A percentile compares a stretch with the other conserved stretches of the same genome.
These are phyloP conservation scores for Aspergillus versicolor DNA, from an alignment of 2,329 filamentous ascomycete genomes.

Conservation along the genomic window DNA sequence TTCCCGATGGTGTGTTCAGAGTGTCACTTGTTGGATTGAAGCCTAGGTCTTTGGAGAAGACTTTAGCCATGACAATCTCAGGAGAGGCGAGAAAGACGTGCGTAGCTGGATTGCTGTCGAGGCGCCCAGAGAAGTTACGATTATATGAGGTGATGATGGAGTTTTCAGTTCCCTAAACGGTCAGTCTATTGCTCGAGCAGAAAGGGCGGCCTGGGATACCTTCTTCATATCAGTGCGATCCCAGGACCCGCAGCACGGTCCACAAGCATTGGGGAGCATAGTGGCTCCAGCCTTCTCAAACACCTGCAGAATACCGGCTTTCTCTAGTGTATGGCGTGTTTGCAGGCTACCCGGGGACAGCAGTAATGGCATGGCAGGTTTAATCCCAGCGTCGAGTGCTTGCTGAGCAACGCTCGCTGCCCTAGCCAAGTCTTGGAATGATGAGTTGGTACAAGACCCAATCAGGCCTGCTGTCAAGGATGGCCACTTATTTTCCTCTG, in stretches of 20 bases:
- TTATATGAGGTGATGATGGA: conserved; percentile 99
- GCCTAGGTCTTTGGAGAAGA: conserved; percentile 76
- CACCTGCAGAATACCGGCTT: conserved; percentile 87
- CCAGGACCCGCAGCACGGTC: conserved; percentile 92
- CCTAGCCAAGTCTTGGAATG: conserved; percentile 87
- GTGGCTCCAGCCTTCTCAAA: conserved; percentile 95
- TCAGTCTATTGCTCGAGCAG: too few relatives aligned
- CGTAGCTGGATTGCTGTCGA: conserved; percentile 92
- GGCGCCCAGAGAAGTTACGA: conserved; percentile 98
- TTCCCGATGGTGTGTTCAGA: conserved; percentile 82
- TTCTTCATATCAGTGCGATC: conserved; percentile 91
- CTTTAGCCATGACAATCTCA: conserved; percentile 83
- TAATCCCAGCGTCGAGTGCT: conserved; percentile 86
- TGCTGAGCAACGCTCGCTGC: conserved; percentile 88
- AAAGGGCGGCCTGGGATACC: conserved; percentile 85
- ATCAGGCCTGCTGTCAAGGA: conserved; percentile 87
- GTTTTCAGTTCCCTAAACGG: conserved; percentile 43
- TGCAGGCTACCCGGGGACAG: conserved; percentile 95
- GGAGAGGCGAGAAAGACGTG: conserved; percentile 92
- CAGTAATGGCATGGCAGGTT: conserved; percentile 95
- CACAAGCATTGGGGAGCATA: conserved; percentile 93
- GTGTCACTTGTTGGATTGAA: conserved; percentile 95
- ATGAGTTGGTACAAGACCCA: conserved; percentile 95
- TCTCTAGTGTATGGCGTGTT: conserved; percentile 88
- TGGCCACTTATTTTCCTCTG: conserved; percentile 93